Evolutionary conservation across 2,329 filamentous ascomycete genomes (phyloP).

Genomic region (Aspergillus sp.): DNA sequence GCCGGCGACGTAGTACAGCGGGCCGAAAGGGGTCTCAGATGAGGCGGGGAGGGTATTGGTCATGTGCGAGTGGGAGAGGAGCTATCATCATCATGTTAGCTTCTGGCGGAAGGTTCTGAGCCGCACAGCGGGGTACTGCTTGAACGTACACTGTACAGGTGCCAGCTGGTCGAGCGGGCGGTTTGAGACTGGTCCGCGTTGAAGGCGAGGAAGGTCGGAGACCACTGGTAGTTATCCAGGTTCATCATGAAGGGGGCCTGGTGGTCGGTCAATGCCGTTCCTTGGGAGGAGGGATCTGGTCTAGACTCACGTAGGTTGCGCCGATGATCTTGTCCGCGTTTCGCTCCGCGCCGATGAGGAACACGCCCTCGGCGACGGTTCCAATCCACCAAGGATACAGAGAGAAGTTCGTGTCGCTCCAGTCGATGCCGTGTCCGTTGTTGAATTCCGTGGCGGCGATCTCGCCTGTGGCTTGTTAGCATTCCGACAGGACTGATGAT

Average conservation of each 20-base stretch:
- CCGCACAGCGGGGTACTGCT: constrained; percentile 2
- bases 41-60: constrained; percentile 45
- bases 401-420: constrained; percentile 44
- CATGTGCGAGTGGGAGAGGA: constrained; percentile 46
- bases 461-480: constrained; percentile 17
- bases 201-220: constrained; percentile 30
- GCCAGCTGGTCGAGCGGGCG: constrained; percentile 29
- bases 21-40: constrained; percentile 38
- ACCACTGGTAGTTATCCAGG: constrained; percentile 27
- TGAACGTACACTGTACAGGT: constrained; percentile 27
- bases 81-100: constrained; percentile 24
- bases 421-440: constrained; percentile 42
- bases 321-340: constrained; percentile 45
- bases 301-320: constrained; percentile 24
- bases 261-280: not conserved
- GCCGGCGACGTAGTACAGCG: constrained; percentile 49
- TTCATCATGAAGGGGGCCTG: constrained; percentile 31
- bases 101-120: constrained; percentile 14
- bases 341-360: constrained; percentile 63
- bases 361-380: constrained; percentile 64
- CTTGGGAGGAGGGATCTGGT: not conserved
- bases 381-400: constrained; percentile 59
- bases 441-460: constrained; percentile 43
- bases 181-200: constrained; percentile 29
- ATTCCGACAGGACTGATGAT: not conserved